Evolutionary conservation across 2,329 filamentous ascomycete genomes (phyloP).

Genomic region (Trichophyton verrucosum): DNA sequence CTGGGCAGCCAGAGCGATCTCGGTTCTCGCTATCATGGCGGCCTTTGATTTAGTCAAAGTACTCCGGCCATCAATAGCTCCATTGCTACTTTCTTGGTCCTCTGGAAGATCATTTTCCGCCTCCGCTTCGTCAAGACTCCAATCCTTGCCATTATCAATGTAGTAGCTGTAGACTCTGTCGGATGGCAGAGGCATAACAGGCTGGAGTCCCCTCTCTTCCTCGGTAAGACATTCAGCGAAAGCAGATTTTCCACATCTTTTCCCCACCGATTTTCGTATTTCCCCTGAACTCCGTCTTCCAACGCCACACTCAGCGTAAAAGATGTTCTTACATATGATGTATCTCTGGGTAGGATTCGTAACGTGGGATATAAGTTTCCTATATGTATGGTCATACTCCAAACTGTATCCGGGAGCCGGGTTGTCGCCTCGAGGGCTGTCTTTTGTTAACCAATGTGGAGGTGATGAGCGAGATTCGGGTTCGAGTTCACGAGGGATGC

Average conservation of each 20-base stretch:
- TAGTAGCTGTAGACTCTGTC: slow-evolving; percentile 37
- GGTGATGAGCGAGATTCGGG: slow-evolving; percentile 27
- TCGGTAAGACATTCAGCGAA: slow-evolving; percentile 36
- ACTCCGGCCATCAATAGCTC: slow-evolving; percentile 18
- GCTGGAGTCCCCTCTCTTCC: slow-evolving; percentile 34
- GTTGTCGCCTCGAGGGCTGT: slow-evolving; percentile 34
- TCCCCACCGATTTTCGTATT: slow-evolving; percentile 32
- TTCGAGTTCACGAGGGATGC: slow-evolving; percentile 34
- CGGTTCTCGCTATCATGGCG: slow-evolving; percentile 24
- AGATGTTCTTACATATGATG: slow-evolving; percentile 28
- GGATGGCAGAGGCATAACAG: slow-evolving; percentile 33
- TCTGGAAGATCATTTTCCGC: slow-evolving; percentile 15
- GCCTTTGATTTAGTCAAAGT: slow-evolving; percentile 20
- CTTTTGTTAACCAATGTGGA: slow-evolving; percentile 33
- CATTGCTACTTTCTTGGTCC: slow-evolving; percentile 17
- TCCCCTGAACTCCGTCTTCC: slow-evolving; percentile 32
- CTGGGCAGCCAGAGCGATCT: slow-evolving; percentile 30
- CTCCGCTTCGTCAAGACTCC: slow-evolving; percentile 22
- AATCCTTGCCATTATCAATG: slow-evolving; percentile 29
- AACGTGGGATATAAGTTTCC: slow-evolving; percentile 25
- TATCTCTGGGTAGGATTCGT: slow-evolving; percentile 28
- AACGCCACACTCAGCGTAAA: slow-evolving; percentile 36
- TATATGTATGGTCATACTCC: slow-evolving; percentile 30
- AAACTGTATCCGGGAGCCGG: slow-evolving; percentile 34
- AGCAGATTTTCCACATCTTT: slow-evolving; percentile 34